A percentile compares a stretch with the other conserved stretches of the same genome.
These are phyloP conservation scores for Dimargaris xerosporica DNA, from an alignment of 192 early-diverging fungal species.

Conservation along the genomic window DNA sequence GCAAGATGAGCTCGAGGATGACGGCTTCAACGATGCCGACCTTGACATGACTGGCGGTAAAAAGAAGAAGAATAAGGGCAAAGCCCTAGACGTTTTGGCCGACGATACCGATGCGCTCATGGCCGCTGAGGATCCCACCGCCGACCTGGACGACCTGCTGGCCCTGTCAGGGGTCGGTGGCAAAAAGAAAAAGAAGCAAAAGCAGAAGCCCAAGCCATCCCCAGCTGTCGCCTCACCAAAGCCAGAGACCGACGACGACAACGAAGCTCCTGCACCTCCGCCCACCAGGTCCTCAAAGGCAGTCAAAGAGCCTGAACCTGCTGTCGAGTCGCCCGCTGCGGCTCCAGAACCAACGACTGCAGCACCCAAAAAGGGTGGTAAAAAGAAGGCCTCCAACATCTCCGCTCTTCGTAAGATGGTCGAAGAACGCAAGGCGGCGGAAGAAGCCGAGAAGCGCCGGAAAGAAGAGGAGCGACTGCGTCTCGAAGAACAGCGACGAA, in stretches of 20 bases:
- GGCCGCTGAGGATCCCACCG: constrained; percentile 28
- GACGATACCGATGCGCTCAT: constrained; percentile 25
- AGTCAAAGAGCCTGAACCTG: constrained; percentile 24
- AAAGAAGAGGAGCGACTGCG: constrained; percentile 53
- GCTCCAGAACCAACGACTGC: background rate
- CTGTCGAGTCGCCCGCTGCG: constrained; percentile 28
- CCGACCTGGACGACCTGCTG: constrained; percentile 16
- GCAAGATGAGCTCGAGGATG: constrained; percentile 29
- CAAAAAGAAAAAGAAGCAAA: constrained; percentile 33
- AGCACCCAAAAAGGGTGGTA: background rate
- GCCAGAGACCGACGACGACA: no score
- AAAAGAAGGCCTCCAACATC: constrained; percentile 23
- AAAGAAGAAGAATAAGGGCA: constrained; percentile 32
- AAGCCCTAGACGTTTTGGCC: constrained; percentile 22
- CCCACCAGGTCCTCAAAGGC: background rate
- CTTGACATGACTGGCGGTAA: constrained; percentile 34
- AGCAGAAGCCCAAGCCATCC: constrained; percentile 27
- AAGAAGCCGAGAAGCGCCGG: constrained; percentile 54
- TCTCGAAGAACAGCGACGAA: constrained; percentile 45
- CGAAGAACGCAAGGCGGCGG: constrained; percentile 54
- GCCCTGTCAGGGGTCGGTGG: constrained; percentile 24
- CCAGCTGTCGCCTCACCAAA: background rate
- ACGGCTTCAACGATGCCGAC: constrained; percentile 16
- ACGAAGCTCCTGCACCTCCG: background rate
- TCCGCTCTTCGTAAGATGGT: constrained; percentile 36